phyloP scores from a whole-genome alignment of 2,329 filamentous ascomycete species.

The Botryosphaeria dothidea region DNA sequence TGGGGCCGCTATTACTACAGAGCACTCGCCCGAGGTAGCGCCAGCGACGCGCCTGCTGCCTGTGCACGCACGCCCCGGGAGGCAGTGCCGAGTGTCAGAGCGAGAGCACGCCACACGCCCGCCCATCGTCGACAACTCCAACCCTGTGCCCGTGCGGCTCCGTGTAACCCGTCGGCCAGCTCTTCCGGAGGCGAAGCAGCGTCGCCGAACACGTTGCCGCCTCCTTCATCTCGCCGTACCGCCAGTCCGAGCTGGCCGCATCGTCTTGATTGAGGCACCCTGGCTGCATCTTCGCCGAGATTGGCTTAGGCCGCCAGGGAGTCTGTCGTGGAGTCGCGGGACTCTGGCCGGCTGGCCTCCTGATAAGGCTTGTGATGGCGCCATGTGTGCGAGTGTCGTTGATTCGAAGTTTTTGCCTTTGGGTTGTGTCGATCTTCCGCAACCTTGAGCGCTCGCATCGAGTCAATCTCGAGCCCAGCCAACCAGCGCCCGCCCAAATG shows the following conservation, averaged over 20 bases:
- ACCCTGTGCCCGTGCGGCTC: neutral
- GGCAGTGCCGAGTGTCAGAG: neutral
- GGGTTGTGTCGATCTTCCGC: constrained; percentile 19
- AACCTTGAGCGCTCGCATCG: constrained; percentile 11
- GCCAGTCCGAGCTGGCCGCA: neutral
- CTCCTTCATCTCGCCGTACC: constrained; percentile 1
- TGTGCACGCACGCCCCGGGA: neutral
- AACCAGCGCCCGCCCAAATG: neutral
- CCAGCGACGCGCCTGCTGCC: neutral
- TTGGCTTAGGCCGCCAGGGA: constrained; percentile 3
- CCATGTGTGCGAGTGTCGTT: neutral
- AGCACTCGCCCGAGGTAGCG: neutral
- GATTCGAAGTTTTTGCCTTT: constrained; percentile 11
- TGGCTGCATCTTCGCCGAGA: neutral
- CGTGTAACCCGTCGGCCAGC: neutral
- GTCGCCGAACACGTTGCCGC: neutral
- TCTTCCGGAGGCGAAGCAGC: neutral
- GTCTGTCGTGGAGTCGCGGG: neutral
- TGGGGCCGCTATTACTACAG: neutral
- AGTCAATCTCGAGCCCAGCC: constrained; percentile 5
- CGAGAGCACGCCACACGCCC: neutral
- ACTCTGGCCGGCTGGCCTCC: neutral
- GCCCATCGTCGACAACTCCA: neutral
- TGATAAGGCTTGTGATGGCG: constrained; percentile 2
- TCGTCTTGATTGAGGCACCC: constrained; percentile 4